Evolutionary conservation across 73 alveolate genomes (phyloP).

Genomic region (Tetrahymena elliotti): DNA sequence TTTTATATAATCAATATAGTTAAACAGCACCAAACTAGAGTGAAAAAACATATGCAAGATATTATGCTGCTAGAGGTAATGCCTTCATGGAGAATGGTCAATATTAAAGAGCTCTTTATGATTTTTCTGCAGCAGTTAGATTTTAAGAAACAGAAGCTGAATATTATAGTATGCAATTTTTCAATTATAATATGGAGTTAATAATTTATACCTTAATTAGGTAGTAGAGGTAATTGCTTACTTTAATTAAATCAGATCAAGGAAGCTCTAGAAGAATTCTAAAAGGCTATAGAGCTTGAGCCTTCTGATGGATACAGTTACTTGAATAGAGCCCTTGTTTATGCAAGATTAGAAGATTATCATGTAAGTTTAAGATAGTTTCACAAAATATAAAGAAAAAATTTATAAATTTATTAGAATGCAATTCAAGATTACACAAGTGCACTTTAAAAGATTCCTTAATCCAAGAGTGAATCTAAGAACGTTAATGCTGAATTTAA

Average conservation of each 20-base stretch:
- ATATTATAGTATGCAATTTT: constrained; percentile 18
- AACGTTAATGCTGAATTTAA: constrained; percentile 48
- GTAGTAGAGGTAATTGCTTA: constrained; percentile 58
- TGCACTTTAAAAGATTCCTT: constrained; percentile 34
- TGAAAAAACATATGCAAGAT: constrained; percentile 38
- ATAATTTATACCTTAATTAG: not conserved
- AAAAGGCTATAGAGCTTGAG: constrained; percentile 62
- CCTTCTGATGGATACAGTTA: constrained; percentile 53
- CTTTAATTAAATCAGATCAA: constrained; percentile 50
- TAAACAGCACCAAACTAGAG: not conserved
- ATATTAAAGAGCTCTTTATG: constrained; percentile 60
- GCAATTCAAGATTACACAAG: constrained; percentile 71
- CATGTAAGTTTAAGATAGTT: not conserved
- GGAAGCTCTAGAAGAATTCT: constrained; percentile 70
- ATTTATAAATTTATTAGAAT: constrained; percentile 24
- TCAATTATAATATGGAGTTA: not conserved
- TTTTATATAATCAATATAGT: not conserved
- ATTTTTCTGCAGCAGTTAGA: constrained; percentile 67
- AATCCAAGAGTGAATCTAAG: not conserved
- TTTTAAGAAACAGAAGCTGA: constrained; percentile 36
- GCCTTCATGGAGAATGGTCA: constrained; percentile 50
- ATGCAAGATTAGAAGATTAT: constrained; percentile 52
- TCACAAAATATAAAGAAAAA: not conserved
- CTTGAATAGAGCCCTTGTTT: constrained; percentile 72
- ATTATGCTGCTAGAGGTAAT: constrained; percentile 64